Evolutionary conservation across 1,139 yeast species (phyloP), one percentile per base, ranked within the genome.

Genomic region (Saccharomyces hybrid): DNA sequence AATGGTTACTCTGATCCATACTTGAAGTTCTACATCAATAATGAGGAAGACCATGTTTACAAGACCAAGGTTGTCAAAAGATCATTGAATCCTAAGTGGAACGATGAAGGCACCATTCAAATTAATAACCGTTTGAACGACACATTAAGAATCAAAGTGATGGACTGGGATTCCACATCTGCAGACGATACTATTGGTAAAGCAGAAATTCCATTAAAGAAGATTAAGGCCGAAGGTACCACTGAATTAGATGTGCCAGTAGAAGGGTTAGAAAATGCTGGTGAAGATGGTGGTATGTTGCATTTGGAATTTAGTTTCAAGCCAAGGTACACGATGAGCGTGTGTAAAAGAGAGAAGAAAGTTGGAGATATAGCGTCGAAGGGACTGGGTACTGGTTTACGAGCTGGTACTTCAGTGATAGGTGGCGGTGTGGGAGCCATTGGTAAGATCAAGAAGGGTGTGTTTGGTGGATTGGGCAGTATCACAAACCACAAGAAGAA

Each of bases 1-100:
- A 85, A 86, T 62, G 98, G 98, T 54, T 86, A 86, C 68, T 88
- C 96, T 7, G 99, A 93, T 72, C 99, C 99, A 58, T 93, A 83
- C 67, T 78, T 84, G 56, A 80, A 83, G 64, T 78, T 88, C 57
- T 81, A 73, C 64, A 71, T 89, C 66, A 82, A 88, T 67, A 84
- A 84, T 29, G 76, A 78, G 58, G 82, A 84, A 8, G 73, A 73
- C 42, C 54, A 65, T 11, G 75, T 82, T 62, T 82, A 75, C 75
- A 89, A 88, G 75, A 81, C 96, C 47, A 85, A 88, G 71, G 84
- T 84, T 48, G 74, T 81, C 59, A 93, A 91, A 78, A 90, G 84
- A 77, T 89, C 97, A 0, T 78, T 93, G 63, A 81, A 86, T 56
- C 99, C 99, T 14, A 79, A 74, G 1, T 95, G 95, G 93, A 85